A percentile compares a stretch with the other conserved stretches of the same genome.
Evolutionary conservation across 805 yeast genomes (phyloP).

Genomic region (Kluyveromyces aestuarii): DNA sequence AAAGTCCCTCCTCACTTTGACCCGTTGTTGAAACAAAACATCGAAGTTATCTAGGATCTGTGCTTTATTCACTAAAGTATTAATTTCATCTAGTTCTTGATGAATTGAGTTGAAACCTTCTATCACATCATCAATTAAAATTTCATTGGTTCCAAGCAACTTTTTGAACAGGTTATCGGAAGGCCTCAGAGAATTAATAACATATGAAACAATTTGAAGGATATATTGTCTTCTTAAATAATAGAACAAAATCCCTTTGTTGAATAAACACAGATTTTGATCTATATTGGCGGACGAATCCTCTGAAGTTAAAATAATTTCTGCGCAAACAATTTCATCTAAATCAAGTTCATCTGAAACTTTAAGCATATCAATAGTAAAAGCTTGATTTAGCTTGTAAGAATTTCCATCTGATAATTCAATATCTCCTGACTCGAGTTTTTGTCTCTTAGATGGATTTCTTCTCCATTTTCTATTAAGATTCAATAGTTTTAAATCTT

Average conservation of each 20-base stretch:
- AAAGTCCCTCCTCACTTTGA: conserved; percentile 53
- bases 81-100: conserved; percentile 42
- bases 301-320: conserved; percentile 41
- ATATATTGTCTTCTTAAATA: conserved; percentile 64
- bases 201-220: conserved; percentile 51
- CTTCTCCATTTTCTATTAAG: conserved; percentile 32
- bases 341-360: conserved; percentile 59
- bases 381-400: conserved; percentile 55
- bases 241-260: conserved; percentile 59
- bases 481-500: conserved; percentile 39
- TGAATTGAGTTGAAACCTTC: conserved; percentile 53
- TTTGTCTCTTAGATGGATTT: conserved; percentile 38
- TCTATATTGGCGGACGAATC: conserved; percentile 10
- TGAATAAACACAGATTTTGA: conserved; percentile 32
- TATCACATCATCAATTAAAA: conserved; percentile 37
- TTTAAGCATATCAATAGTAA: conserved; percentile 48
- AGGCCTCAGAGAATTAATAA: conserved; percentile 19
- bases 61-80: conserved; percentile 42
- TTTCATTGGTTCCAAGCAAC: conserved; percentile 9
- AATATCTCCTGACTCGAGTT: conserved; percentile 38
- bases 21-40: conserved; percentile 36
- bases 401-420: conserved; percentile 38
- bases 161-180: conserved; percentile 10
- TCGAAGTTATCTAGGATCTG: conserved; percentile 45
- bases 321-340: conserved; percentile 72